Evolutionary conservation across 2,329 filamentous ascomycete genomes (phyloP).

Genomic region (Ophioceras dolichostomum): DNA sequence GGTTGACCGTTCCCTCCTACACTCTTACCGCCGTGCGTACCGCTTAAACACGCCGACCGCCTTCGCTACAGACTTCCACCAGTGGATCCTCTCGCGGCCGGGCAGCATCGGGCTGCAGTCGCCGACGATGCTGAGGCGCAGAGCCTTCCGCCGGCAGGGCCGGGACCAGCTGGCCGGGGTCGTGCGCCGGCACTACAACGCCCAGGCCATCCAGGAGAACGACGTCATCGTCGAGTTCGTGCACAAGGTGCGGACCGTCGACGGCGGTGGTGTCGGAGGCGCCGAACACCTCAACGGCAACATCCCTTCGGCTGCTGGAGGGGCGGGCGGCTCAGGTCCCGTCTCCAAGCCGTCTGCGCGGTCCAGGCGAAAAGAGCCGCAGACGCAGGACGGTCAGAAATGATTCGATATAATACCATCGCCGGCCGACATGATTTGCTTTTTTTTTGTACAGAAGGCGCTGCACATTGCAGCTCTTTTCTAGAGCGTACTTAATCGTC

Average conservation of each 20-base stretch:
- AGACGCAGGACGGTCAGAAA: too few species aligned
- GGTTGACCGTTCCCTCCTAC: slow-evolving; percentile 55
- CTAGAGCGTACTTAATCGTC: too few species aligned
- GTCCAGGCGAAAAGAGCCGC: too few species aligned
- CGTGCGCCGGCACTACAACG: slow-evolving; percentile 76
- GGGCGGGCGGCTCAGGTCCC: too few species aligned
- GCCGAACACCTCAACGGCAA: too few species aligned
- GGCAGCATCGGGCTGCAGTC: slow-evolving; percentile 58
- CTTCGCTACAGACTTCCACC: slow-evolving; percentile 52
- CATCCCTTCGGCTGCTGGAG: too few species aligned
- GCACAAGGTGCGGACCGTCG: slow-evolving; percentile 49
- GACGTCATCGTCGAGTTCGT: slow-evolving; percentile 73
- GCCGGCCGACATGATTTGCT: too few species aligned
- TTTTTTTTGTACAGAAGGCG: too few species aligned
- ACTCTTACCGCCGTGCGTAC: slow-evolving; percentile 65
- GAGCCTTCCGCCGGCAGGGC: slow-evolving; percentile 51
- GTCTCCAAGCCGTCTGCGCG: too few species aligned
- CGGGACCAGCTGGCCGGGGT: slow-evolving; percentile 61
- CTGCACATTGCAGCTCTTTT: too few species aligned
- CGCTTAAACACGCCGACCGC: slow-evolving; percentile 57
- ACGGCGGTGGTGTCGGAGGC: too few species aligned
- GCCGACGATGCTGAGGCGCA: slow-evolving; percentile 61
- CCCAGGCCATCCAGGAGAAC: slow-evolving; percentile 64
- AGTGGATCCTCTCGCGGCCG: slow-evolving; percentile 47
- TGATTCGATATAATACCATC: too few species aligned